Base-by-base conservation (phyloP, 108 stramenopile genomes). In the Fistulifera solaris region DNA sequence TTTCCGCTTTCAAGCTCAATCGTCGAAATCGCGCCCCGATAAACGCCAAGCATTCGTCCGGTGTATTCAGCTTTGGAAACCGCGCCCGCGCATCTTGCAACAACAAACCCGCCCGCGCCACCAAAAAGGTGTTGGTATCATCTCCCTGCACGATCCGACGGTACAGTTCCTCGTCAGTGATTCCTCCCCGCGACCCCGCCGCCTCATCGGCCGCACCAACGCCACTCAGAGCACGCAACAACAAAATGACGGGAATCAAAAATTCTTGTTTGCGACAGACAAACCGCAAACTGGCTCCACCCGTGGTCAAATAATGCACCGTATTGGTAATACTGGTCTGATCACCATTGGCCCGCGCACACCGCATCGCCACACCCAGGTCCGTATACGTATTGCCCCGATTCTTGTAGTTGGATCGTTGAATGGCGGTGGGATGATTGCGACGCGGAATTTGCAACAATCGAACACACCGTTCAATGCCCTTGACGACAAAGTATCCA, bases 401-500 rank as follows among this genome's bases (percentile, higher is more conserved):
- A 62, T 94, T 91, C 56, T 87, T 90, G 92, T 88, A 99, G 52
- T 90, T 87, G 17, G 77, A 66, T 18, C 99, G 78, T 52, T 87
- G 74, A 59, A 99, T 84, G 10, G 89, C 91, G 27, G 87, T 73
- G 7, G 95, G 75, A 73, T 94, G 83, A 80, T 99, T 96, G 0
- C 90, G 63, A 18, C 93, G 73, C 15, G 88, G 91, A 27, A 94
- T 73, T 76, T 99, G 99, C 44, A 99, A 59, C 68, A 99, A 65
- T 26, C 99, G 70, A 16, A 99, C 83, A 46, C 94, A 83, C 31
- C 95, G 77, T 68, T 99, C 99, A 59, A 95, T 96, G 23, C 99
- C 99, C 65, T 78, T 84, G 23, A 98, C 76, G 27, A 99, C 77
- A 62, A 99, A 99, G 54, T 96, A 97, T 24, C 97, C 97, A 31